Evolutionary conservation across 768 basidiomycete genomes (phyloP).

Genomic region (Peribolospora baueri): DNA sequence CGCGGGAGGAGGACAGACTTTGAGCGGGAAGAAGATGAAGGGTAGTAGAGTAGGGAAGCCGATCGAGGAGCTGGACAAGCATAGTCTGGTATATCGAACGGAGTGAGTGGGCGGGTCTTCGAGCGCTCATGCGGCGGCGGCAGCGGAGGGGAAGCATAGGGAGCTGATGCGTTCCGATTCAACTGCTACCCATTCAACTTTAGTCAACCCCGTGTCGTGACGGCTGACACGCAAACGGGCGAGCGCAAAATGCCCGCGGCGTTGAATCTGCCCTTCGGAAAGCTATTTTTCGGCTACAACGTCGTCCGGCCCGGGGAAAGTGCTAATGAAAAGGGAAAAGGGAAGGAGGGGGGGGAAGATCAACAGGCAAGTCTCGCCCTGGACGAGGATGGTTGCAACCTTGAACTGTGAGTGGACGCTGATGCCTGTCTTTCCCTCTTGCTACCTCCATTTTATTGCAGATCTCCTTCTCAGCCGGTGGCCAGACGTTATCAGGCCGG

Average conservation of each 20-base stretch:
- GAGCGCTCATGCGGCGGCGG: not conserved
- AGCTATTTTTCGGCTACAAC: constrained; percentile 90
- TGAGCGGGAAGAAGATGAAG: constrained; percentile 75
- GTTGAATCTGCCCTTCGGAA: constrained; percentile 69
- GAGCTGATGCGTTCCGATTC: not conserved
- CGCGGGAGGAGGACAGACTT: constrained; percentile 78
- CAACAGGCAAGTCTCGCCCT: no score
- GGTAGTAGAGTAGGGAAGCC: constrained; percentile 77
- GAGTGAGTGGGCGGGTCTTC: constrained; percentile 32
- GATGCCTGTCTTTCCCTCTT: no score
- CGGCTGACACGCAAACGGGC: constrained; percentile 48
- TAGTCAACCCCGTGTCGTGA: constrained; percentile 63
- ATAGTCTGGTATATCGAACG: constrained; percentile 71
- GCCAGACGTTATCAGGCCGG: no score
- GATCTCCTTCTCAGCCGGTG: no score
- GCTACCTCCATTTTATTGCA: no score
- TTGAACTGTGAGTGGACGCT: no score
- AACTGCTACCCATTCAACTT: not conserved
- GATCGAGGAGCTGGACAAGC: constrained; percentile 48
- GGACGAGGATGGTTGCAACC: no score
- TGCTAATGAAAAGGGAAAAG: not conserved
- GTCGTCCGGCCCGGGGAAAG: constrained; percentile 28
- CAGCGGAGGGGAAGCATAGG: no score
- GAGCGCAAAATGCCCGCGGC: constrained; percentile 66
- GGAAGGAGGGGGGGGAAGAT: not conserved